A percentile compares a stretch with the other conserved stretches of the same genome.
phyloP scores from a whole-genome alignment of 495 filamentous ascomycete genomes.

The Aspergillus heteromorphus region DNA sequence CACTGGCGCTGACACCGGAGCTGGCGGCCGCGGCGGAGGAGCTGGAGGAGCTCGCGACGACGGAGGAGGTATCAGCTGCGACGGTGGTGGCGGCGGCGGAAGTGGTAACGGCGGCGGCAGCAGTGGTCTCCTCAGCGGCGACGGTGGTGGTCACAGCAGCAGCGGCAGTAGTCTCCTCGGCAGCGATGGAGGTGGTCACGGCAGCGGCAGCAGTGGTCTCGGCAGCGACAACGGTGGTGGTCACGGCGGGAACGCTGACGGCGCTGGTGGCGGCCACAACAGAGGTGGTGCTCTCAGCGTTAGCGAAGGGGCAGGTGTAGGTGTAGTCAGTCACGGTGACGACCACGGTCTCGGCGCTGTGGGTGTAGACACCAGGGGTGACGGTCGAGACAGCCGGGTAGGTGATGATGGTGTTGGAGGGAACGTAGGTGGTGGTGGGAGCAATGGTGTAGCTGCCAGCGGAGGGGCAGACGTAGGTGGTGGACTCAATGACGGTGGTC shows the following conservation, averaged over 20 bases:
- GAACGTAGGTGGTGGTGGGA: constrained; percentile 57
- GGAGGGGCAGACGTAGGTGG: constrained; percentile 71
- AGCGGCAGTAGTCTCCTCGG: constrained; percentile 12
- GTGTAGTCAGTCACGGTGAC: constrained; percentile 63
- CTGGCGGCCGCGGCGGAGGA: constrained; percentile 15
- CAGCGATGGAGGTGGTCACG: constrained; percentile 11
- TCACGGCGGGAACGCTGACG: constrained; percentile 18
- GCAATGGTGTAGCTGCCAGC: constrained; percentile 79
- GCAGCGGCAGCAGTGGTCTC: constrained; percentile 15
- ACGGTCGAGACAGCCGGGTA: constrained; percentile 63
- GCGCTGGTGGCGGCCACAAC: constrained; percentile 18
- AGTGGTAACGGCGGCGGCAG: too few relatives aligned
- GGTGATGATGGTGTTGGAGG: constrained; percentile 51
- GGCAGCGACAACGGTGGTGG: constrained; percentile 15
- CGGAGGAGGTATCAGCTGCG: constrained; percentile 1
- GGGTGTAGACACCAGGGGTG: constrained; percentile 69
- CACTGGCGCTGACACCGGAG: constrained; percentile 17
- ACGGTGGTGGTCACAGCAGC: constrained; percentile 13
- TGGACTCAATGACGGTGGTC: constrained; percentile 66
- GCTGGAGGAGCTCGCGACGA: constrained; percentile 7
- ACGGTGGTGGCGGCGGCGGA: background rate
- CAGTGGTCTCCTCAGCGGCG: too few relatives aligned
- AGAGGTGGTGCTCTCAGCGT: constrained; percentile 23
- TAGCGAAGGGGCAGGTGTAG: constrained; percentile 66
- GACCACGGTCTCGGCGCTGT: constrained; percentile 60